Conservation (phyloP, 2,329 filamentous ascomycete genomes). For the Neofusicoccum cordaticola region DNA sequence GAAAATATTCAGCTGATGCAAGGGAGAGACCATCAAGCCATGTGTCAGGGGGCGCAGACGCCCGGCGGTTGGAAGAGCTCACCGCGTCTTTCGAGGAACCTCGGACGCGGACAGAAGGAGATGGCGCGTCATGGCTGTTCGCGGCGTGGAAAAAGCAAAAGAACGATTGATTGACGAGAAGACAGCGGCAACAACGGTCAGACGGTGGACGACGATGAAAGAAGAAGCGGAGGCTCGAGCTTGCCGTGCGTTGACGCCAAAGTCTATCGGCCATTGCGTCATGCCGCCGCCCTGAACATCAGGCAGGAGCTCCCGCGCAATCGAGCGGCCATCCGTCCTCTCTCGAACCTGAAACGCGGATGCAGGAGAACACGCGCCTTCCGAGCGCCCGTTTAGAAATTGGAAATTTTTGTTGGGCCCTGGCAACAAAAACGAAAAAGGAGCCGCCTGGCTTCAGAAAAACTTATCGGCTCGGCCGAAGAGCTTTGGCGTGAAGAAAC, state of each 20-base stretch:
- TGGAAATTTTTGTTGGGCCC: neutral
- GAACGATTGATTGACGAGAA: neutral
- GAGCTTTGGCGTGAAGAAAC: neutral
- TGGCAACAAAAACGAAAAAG: neutral
- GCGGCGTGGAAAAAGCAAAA: neutral
- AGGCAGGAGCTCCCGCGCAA: neutral
- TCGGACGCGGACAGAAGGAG: neutral
- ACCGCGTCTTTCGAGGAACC: slow-evolving; percentile 1
- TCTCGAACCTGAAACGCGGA: neutral
- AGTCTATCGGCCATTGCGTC: neutral
- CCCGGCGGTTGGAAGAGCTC: neutral
- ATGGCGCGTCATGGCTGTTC: neutral
- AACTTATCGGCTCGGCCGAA: neutral
- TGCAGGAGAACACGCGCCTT: neutral
- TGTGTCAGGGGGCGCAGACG: neutral
- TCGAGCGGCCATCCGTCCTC: neutral
- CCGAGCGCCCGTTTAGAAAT: neutral
- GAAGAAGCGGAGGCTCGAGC: neutral
- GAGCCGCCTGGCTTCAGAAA: neutral
- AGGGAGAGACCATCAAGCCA: neutral
- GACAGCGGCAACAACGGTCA: neutral
- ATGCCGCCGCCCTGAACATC: neutral
- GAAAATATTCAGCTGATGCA: slow-evolving; percentile 14
- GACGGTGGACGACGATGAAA: neutral
- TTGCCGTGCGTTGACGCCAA: neutral